phyloP scores from a whole-genome alignment of 2,329 filamentous ascomycete genomes.

The Xylariaceae sp. region DNA sequence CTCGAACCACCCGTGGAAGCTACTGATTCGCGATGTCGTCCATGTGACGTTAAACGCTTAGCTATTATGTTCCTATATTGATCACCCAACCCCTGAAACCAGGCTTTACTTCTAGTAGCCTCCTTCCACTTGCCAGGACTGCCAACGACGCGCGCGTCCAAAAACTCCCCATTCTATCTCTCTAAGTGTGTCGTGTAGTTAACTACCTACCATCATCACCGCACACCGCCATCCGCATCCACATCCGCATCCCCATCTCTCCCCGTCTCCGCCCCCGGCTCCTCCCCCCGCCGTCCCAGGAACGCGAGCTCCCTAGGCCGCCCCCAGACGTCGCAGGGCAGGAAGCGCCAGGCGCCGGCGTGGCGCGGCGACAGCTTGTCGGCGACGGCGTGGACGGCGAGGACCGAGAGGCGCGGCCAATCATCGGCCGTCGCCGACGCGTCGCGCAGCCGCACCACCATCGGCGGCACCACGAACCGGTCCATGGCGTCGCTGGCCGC shows the following conservation, averaged over 20 bases:
- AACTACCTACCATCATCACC: not conserved
- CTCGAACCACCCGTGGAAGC: not conserved
- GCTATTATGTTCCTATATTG: no score
- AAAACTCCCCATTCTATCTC: no score
- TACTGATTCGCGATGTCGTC: not conserved
- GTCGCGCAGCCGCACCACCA: slow-evolving; percentile 35
- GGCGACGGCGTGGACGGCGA: slow-evolving; percentile 35
- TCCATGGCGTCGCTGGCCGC: slow-evolving; percentile 19
- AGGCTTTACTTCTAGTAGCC: no score
- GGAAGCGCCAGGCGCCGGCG: slow-evolving; percentile 38
- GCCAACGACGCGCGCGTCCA: no score
- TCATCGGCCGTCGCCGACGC: slow-evolving; percentile 5
- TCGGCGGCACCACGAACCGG: slow-evolving; percentile 30
- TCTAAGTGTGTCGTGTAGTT: no score
- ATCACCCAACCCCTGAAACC: no score
- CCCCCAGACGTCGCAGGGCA: slow-evolving; percentile 39
- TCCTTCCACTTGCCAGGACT: no score
- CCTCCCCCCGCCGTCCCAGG: slow-evolving; percentile 8
- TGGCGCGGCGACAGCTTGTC: slow-evolving; percentile 32
- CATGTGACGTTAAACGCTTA: no score
- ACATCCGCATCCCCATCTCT: not conserved
- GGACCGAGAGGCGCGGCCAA: slow-evolving; percentile 37
- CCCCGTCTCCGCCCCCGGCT: no score
- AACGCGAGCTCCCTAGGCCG: slow-evolving; percentile 37
- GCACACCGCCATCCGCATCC: not conserved